Base-by-base conservation (phyloP, 2,329 filamentous ascomycete genomes). In the Fusarium dlaminii region DNA sequence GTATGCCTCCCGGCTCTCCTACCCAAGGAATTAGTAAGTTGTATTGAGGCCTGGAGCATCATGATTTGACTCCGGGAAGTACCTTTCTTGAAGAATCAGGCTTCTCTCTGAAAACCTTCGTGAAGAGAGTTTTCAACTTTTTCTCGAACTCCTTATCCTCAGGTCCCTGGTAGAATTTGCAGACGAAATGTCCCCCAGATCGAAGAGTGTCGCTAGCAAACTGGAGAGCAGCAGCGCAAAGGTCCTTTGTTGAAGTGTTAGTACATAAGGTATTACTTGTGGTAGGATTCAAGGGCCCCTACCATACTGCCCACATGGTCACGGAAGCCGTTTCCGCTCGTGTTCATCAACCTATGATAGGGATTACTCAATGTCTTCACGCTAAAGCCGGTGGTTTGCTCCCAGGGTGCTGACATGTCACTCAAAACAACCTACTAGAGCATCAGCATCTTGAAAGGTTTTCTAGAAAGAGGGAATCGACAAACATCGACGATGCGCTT, bases 341-440 rank as follows among this genome's bases (percentile, higher is more conserved):
- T 98, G 84, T 99, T 99, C 95, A 98, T 98, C 92, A 99, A 93
- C 96, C 96, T 99, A 89, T 85, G 83, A 91, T 97, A 96, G 75
- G 95, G 94, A 90, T 96, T 93, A 96, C 92, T 97, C 90, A 98
- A 89, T 87, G 92, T 97, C 86, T 90, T 94, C 86, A 93, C 92
- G 86, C 90, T 92, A 86, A 93, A 95, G 80, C 92, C 92, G 80
- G 88, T 87, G 60, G 90, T 93, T 86, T 94, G 93, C 79, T 91
- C 88, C 95, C 95, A 98, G 92, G 96, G 95, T 88, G 89, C 96
- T 90, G 92, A 99, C 96, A 99, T 99, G 89, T 99, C 96, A 90
- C 94, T 98, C 81, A 99, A 87, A 81, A 99, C 94, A 80, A 99
- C 90, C 88, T 90, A 72, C 27, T 42, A 7, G 39, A 7, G 20